Evolutionary conservation across 1,284 basidiomycete genomes (phyloP).

Genomic region (Prillingera fragicola): DNA sequence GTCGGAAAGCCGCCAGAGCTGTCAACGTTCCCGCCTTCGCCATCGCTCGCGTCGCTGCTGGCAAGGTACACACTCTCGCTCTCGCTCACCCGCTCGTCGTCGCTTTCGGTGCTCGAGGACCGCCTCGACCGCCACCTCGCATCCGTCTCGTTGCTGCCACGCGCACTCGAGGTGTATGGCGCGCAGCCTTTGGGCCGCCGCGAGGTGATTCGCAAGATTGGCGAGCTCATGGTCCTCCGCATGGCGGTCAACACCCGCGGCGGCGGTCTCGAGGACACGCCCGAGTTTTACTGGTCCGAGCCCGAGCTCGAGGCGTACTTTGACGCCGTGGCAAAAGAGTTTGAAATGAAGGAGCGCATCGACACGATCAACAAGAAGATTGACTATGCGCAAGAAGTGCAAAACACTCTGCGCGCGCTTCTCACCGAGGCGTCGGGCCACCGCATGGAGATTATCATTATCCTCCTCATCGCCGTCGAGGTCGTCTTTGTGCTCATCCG

Average conservation of each 20-base stretch:
- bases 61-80: constrained; percentile 85
- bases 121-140: constrained; percentile 73
- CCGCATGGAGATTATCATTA: constrained; percentile 87
- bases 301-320: constrained; percentile 83
- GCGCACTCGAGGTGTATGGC: constrained; percentile 67
- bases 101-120: constrained; percentile 73
- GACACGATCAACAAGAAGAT: constrained; percentile 82
- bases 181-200: constrained; percentile 70
- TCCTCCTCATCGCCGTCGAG: constrained; percentile 81
- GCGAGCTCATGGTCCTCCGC: constrained; percentile 77
- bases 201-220: constrained; percentile 79
- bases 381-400: constrained; percentile 80
- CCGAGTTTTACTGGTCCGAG: constrained; percentile 81
- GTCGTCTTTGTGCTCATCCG: constrained; percentile 63
- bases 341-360: constrained; percentile 75
- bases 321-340: constrained; percentile 68
- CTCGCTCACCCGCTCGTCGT: constrained; percentile 77
- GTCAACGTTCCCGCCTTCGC: constrained; percentile 43
- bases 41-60: constrained; percentile 55
- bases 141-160: constrained; percentile 70
- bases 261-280: constrained; percentile 81
- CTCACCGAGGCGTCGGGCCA: constrained; percentile 79
- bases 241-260: constrained; percentile 80
- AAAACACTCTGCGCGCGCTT: constrained; percentile 59
- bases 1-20: constrained; percentile 61